Evolutionary conservation across 768 basidiomycete species (phyloP), one percentile per base, ranked within the genome.

Genomic region (Suillus clintonianus): DNA sequence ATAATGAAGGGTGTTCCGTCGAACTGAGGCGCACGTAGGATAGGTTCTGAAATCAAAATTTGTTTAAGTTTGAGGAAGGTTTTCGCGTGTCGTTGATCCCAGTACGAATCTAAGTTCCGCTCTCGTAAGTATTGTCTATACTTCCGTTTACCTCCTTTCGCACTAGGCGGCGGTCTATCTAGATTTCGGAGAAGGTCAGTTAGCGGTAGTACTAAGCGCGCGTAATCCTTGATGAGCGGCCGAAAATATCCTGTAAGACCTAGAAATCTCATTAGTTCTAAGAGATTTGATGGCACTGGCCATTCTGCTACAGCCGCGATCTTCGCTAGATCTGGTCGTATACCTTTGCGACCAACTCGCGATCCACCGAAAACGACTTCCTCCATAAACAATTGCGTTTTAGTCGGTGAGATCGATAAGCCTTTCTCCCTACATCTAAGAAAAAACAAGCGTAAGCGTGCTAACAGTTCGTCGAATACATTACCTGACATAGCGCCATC

Each of bases 401-500:
- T 32, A 7, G 32, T 32, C n/a, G n/a, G n/a, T n/a, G n/a, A n/a
- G n/a, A n/a, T n/a, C n/a, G n/a, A n/a, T n/a, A n/a, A n/a, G n/a
- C n/a, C n/a, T n/a, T n/a, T n/a, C n/a, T n/a, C n/a, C n/a, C n/a
- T n/a, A n/a, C n/a, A n/a, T n/a, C n/a, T n/a, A n/a, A 32, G 7
- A 51, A 19, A 83, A 69, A 10, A 80, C 56, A 0, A n/a, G n/a
- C 39, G 27, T 8, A 82, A 58, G 0, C 74, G 69, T 9, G 2
- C 24, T 42, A 79, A 36, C 30, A 66, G 64, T 22, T 68, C 69
- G 4, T 73, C 69, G 59, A 82, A 81, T 1, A 48, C 55, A 66
- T 81, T 73, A 1, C 67, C 75, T 19, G 75, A 72, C 13, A 71
- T 50, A 0, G 72, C 77, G 0, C 78, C 74, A 61, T 83, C 78